Conservation (phyloP, 1,284 basidiomycete species). For the Ceratobasidium sp. region DNA sequence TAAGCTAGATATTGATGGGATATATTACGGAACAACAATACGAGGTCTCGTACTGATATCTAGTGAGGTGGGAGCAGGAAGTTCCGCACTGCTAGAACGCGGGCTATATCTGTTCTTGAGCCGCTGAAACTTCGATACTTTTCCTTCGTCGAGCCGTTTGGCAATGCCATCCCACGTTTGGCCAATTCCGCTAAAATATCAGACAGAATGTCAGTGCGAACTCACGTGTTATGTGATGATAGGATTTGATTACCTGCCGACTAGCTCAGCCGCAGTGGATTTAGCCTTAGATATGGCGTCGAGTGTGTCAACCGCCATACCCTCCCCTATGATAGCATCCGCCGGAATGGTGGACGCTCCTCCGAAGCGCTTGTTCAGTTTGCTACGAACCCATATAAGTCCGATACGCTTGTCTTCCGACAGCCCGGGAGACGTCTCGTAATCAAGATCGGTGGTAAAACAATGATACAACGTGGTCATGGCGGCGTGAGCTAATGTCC, state of each 20-base stretch:
- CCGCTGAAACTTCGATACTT: neutral
- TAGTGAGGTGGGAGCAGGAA: neutral
- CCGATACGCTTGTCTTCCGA: neutral
- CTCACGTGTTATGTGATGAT: neutral
- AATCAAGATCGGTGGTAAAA: neutral
- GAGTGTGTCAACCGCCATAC: neutral
- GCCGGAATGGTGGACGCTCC: neutral
- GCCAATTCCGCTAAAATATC: neutral
- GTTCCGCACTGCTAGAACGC: neutral
- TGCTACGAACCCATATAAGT: neutral
- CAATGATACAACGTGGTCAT: neutral
- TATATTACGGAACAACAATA: neutral
- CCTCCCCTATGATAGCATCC: neutral
- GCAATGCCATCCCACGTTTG: neutral
- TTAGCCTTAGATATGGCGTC: neutral
- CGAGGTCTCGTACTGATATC: neutral
- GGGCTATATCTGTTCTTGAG: neutral
- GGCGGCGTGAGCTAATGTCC: neutral
- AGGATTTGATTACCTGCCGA: neutral
- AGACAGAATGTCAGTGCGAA: neutral
- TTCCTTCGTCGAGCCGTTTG: neutral
- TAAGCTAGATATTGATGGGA: neutral
- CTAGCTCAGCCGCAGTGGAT: neutral
- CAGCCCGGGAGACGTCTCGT: neutral
- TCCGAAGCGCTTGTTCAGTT: neutral